Percentiles rank a stretch among this genome's conserved stretches.
Evolutionary conservation across 345 rosid species (phyloP).

Genomic region (Orychophragmus violaceus): DNA sequence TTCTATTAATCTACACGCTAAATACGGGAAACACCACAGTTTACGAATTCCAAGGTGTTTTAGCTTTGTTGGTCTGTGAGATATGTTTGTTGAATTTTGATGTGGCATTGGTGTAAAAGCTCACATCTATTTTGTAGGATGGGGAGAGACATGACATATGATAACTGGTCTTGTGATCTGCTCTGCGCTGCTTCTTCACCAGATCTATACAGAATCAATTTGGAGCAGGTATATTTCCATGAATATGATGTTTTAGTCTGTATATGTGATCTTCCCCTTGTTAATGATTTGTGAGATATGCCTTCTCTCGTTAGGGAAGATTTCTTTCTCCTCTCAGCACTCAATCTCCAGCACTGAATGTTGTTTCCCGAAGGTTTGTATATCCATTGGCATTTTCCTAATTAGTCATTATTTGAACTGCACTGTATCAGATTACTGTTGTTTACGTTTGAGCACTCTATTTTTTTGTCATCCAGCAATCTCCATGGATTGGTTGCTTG

Average conservation of each 20-base stretch:
- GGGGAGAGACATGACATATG: slow-evolving; percentile 88
- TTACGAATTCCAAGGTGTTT: slow-evolving; percentile 80
- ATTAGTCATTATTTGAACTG: not conserved
- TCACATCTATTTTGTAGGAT: slow-evolving; percentile 40
- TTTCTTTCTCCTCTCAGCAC: slow-evolving; percentile 73
- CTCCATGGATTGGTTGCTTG: slow-evolving; percentile 90
- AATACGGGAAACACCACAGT: slow-evolving; percentile 78
- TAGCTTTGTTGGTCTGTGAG: slow-evolving; percentile 4
- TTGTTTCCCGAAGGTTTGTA: slow-evolving; percentile 78
- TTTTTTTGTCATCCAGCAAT: slow-evolving; percentile 45
- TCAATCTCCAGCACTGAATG: slow-evolving; percentile 85
- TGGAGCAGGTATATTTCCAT: slow-evolving; percentile 61
- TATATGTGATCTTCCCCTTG: not conserved
- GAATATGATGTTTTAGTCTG: not conserved
- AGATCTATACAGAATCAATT: slow-evolving; percentile 79
- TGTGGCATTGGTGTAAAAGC: not conserved
- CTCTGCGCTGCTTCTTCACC: slow-evolving; percentile 96
- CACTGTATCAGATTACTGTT: not conserved
- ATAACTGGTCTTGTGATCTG: slow-evolving; percentile 91
- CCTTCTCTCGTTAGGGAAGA: slow-evolving; percentile 50
- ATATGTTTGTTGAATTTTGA: not conserved
- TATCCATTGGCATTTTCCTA: not conserved
- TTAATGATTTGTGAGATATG: slow-evolving; percentile 4
- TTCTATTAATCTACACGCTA: slow-evolving; percentile 78
- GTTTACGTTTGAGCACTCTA: slow-evolving; percentile 13